A percentile compares a stretch with the other conserved stretches of the same genome.
Conservation (phyloP, 2,329 filamentous ascomycete species). For the Apiospora saccharicola region DNA sequence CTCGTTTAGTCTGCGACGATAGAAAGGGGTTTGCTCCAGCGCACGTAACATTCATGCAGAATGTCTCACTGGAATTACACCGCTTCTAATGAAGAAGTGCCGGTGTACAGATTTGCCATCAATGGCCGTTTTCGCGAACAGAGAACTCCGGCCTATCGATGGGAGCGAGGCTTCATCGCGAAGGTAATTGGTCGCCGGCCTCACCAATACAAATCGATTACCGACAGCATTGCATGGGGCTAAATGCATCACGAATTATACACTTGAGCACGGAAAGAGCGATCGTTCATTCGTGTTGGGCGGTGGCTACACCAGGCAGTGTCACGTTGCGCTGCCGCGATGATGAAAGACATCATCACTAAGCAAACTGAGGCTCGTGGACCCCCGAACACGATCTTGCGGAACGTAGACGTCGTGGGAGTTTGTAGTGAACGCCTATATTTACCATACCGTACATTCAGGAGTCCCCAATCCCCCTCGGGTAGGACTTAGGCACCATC, state of each 20-base stretch:
- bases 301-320: not conserved
- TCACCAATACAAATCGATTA: not conserved
- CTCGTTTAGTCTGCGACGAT: not conserved
- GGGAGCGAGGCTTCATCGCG: not conserved
- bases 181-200: not conserved
- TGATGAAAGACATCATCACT: not conserved
- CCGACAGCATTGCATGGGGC: not conserved
- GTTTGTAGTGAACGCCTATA: not conserved
- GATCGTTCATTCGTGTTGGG: not conserved
- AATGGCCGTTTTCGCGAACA: not conserved
- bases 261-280: not conserved
- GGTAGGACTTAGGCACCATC: too few relatives aligned
- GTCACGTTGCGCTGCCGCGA: not conserved
- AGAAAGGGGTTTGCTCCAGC: not conserved
- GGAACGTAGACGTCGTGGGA: not conserved
- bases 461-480: not conserved
- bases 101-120: not conserved
- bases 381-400: not conserved
- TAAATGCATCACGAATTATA: not conserved
- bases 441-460: not conserved
- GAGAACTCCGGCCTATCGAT: not conserved
- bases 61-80: not conserved
- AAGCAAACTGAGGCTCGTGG: not conserved
- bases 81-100: not conserved
- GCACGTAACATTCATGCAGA: not conserved